A percentile compares a stretch with the other conserved stretches of the same genome.
Conservation (phyloP, 2,329 filamentous ascomycete genomes). For the Colletotrichum musicola region DNA sequence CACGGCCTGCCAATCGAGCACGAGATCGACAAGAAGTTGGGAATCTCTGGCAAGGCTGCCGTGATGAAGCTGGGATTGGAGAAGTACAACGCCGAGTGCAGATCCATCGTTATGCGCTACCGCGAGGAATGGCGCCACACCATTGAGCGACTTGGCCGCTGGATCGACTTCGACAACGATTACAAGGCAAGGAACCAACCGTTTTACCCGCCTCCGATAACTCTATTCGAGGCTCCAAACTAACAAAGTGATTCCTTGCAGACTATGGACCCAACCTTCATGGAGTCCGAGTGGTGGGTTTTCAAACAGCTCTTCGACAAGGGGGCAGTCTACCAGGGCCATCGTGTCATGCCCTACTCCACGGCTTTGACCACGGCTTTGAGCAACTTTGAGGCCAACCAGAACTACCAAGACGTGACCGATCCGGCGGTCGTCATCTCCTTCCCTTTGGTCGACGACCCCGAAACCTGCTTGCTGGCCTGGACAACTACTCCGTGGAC, state of each 20-base stretch:
- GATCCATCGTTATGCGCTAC: conserved; percentile 93
- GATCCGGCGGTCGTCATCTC: conserved; percentile 91
- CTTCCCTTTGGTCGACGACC: conserved; percentile 85
- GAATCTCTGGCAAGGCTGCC: conserved; percentile 87
- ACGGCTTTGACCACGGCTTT: conserved; percentile 67
- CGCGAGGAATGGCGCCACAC: conserved; percentile 88
- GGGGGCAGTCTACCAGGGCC: conserved; percentile 88
- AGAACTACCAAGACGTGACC: conserved; percentile 94
- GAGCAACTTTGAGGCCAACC: conserved; percentile 89
- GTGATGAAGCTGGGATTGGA: conserved; percentile 88
- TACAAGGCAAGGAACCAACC: conserved; percentile 75
- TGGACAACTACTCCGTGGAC: conserved; percentile 95
- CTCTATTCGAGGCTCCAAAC: conserved; percentile 10
- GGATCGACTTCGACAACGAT: conserved; percentile 98
- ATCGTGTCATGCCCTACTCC: conserved; percentile 95
- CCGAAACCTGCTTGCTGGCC: conserved; percentile 80
- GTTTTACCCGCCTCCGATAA: not conserved
- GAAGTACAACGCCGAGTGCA: conserved; percentile 92
- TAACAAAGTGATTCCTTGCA: conserved; percentile 45
- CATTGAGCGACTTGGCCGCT: conserved; percentile 89
- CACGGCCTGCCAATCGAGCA: conserved; percentile 96
- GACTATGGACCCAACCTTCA: conserved; percentile 96
- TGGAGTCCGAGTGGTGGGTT: conserved; percentile 98
- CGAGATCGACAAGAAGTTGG: conserved; percentile 96
- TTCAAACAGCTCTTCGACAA: conserved; percentile 95